Base-by-base conservation (phyloP, 306 rosid genomes). In the Vigna radiata region DNA sequence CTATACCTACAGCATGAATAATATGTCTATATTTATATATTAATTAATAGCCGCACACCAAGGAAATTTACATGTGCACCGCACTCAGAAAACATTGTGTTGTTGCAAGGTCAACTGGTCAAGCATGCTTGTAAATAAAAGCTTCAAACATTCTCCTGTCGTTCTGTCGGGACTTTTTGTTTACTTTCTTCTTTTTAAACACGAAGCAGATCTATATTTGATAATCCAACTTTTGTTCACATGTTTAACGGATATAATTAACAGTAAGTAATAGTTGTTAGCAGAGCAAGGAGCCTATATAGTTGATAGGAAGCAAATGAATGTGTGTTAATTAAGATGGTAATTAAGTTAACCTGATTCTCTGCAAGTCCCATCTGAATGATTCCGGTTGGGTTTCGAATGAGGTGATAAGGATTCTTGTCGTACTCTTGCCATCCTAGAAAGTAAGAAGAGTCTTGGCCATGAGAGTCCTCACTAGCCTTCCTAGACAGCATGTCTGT, bases 301-400 rank as follows among this genome's bases (percentile, higher is more conserved):
- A 23, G 27, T 23, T 23, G 2, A 23, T 23, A 23, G 3, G 27
- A 23, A 23, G 27, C 27, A 25, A 25, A 25, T 25, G 2, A 25
- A 25, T 2, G 27, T 25, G 27, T 70, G 62, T 33, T 4, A 33
- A 5, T 5, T 37, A 33, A 61, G 46, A 33, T n/a, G 36, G 18
- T 25, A 25, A 29, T 29, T 5, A 48, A 84, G 93, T 44, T 44
- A 11, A 44, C 49, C 91, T 90, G 93, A 84, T 94, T 94, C 79
- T 94, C 98, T 4, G 98, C 98, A 6, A 94, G 94, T 81, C 98
- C 97, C 97, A 91, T 91, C 83, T 94, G 97, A 73, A 94, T 94
- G 72, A 94, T 88, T 69, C 98, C 98, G 0, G 19, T 67, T 46
- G 91, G 94, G 65, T 94, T 94, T 2, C 70, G 81, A 83, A 83